Conservation (phyloP, 2,329 filamentous ascomycete genomes). For the Alternaria triticimaculans region DNA sequence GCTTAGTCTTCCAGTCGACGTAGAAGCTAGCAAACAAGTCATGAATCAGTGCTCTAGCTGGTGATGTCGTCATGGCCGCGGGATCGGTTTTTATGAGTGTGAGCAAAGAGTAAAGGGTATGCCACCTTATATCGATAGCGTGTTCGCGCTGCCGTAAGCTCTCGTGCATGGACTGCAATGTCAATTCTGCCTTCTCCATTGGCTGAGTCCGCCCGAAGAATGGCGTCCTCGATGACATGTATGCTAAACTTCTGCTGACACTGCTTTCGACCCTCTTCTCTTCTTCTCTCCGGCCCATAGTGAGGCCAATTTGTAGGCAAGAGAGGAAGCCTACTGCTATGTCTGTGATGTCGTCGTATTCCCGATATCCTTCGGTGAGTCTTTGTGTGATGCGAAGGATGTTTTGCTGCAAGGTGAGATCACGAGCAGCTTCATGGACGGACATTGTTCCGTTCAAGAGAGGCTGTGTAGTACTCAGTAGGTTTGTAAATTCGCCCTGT, state of each 20-base stretch:
- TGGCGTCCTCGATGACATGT: constrained; percentile 38
- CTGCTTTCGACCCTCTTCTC: constrained; percentile 20
- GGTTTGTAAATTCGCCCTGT: constrained; percentile 82
- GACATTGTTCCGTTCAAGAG: constrained; percentile 33
- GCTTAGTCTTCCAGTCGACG: constrained; percentile 77
- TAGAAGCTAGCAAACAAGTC: constrained; percentile 76
- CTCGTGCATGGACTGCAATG: constrained; percentile 26
- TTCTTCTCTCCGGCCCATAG: constrained; percentile 53
- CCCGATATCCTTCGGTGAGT: constrained; percentile 72
- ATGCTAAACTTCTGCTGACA: constrained; percentile 27
- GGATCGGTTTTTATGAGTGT: constrained; percentile 36
- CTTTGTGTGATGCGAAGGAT: constrained; percentile 74
- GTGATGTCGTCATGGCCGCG: constrained; percentile 8
- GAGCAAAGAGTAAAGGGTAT: constrained; percentile 38
- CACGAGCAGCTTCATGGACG: constrained; percentile 32
- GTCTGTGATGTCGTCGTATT: constrained; percentile 83
- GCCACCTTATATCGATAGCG: constrained; percentile 45
- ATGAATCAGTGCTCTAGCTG: constrained; percentile 59
- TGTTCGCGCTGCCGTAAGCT: constrained; percentile 27
- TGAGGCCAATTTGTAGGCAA: constrained; percentile 78
- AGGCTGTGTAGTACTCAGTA: constrained; percentile 58
- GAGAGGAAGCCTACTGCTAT: constrained; percentile 81
- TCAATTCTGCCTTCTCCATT: constrained; percentile 20
- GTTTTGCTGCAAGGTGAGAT: constrained; percentile 57
- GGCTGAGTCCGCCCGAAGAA: constrained; percentile 37